Evolutionary conservation across 2,329 filamentous ascomycete species (phyloP).

Genomic region (Scytalidium sp.): DNA sequence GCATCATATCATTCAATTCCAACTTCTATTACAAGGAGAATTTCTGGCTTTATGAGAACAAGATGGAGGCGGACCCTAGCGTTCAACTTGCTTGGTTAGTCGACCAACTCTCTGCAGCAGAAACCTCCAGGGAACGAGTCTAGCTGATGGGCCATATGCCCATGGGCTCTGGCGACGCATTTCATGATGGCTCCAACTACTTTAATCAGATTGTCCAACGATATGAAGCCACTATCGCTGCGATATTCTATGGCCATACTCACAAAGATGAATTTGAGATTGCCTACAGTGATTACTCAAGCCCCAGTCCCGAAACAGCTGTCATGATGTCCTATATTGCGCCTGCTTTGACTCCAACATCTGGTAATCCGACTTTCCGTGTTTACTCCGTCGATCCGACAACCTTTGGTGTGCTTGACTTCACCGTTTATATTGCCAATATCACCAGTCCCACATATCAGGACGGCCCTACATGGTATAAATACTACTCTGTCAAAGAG

Average conservation of each 20-base stretch:
- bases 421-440: constrained; percentile 26
- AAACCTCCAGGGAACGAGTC: constrained; percentile 33
- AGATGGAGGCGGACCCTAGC: constrained; percentile 34
- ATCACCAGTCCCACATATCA: constrained; percentile 24
- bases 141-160: constrained; percentile 34
- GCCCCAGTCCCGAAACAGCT: constrained; percentile 21
- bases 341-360: constrained; percentile 29
- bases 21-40: constrained; percentile 39
- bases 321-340: constrained; percentile 28
- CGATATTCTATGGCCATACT: constrained; percentile 31
- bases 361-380: constrained; percentile 29
- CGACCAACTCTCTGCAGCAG: constrained; percentile 32
- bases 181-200: constrained; percentile 33
- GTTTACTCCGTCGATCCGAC: constrained; percentile 31
- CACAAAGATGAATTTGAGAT: constrained; percentile 31
- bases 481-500: constrained; percentile 25
- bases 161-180: constrained; percentile 30
- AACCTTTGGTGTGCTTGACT: constrained; percentile 30
- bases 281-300: constrained; percentile 25
- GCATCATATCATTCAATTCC: constrained; percentile 39
- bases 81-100: constrained; percentile 36
- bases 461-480: constrained; percentile 22
- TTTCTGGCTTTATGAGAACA: constrained; percentile 34
- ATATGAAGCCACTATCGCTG: constrained; percentile 25
- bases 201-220: constrained; percentile 30